Percentiles rank a stretch among this genome's conserved stretches.
Conservation (phyloP, 2,329 filamentous ascomycete species). For the Fusarium clavum region DNA sequence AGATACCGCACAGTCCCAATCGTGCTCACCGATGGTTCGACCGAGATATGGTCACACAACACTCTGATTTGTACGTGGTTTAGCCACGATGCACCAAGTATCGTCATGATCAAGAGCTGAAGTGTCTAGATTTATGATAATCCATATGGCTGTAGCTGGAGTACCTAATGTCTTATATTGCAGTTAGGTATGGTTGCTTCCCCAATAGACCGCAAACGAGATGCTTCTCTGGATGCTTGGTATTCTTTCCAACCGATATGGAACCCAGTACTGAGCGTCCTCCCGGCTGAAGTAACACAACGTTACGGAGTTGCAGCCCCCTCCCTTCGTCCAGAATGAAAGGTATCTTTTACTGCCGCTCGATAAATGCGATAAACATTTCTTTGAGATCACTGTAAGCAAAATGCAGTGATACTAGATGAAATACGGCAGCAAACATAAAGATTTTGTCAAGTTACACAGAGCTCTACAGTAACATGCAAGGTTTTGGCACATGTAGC, state of each 20-base stretch:
- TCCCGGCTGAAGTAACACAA: conserved; percentile 30
- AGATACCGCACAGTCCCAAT: conserved; percentile 8
- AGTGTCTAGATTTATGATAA: background rate
- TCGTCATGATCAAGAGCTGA: conserved; percentile 7
- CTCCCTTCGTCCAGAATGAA: conserved; percentile 12
- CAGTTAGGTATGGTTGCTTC: background rate
- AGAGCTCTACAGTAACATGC: background rate
- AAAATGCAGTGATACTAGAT: background rate
- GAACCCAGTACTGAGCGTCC: conserved; percentile 9
- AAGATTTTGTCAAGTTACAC: conserved; percentile 2
- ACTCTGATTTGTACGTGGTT: conserved; percentile 33
- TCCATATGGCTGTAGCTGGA: background rate
- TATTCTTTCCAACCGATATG: background rate
- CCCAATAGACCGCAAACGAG: background rate
- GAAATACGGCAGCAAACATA: conserved; percentile 3
- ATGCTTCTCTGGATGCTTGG: background rate
- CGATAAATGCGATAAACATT: background rate
- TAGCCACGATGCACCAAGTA: conserved; percentile 24
- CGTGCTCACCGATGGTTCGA: conserved; percentile 38
- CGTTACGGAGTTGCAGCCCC: conserved; percentile 24
- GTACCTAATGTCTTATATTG: background rate
- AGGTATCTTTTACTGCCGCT: conserved; percentile 5
- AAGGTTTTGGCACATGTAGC: background rate
- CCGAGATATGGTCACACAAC: conserved; percentile 35
- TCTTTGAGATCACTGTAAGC: background rate